A percentile compares a stretch with the other conserved stretches of the same genome.
These are phyloP conservation scores for Kwoniella newhampshirensis DNA, from an alignment of 768 basidiomycete species.

Conservation along the genomic window DNA sequence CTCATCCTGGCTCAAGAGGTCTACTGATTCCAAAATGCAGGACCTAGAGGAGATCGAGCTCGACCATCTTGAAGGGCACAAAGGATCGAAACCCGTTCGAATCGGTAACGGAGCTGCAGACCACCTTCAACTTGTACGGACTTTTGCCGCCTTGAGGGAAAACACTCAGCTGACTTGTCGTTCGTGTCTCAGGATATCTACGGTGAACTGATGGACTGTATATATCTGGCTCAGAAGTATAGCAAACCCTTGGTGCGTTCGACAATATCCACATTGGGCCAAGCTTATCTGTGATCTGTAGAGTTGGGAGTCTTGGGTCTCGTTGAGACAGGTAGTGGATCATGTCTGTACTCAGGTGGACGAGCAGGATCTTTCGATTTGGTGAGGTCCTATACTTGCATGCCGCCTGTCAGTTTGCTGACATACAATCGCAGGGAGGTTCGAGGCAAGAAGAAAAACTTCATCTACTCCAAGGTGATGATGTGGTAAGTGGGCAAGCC, in stretches of 20 bases:
- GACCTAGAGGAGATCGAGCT: constrained; percentile 83
- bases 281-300: constrained; percentile 6
- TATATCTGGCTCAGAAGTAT: constrained; percentile 89
- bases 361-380: constrained; percentile 72
- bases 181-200: constrained; percentile 75
- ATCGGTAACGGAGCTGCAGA: constrained; percentile 97
- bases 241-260: constrained; percentile 58
- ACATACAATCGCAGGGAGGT: constrained; percentile 62
- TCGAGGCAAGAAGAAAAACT: constrained; percentile 76
- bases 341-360: constrained; percentile 69
- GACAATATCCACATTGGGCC: neutral
- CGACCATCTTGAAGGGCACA: constrained; percentile 71
- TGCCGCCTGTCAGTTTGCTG: constrained; percentile 4
- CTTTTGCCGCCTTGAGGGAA: neutral
- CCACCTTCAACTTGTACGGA: constrained; percentile 76
- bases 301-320: constrained; percentile 54
- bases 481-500: constrained; percentile 66
- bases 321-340: constrained; percentile 54
- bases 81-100: constrained; percentile 53
- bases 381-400: constrained; percentile 26
- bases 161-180: too few relatives aligned
- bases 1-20: neutral
- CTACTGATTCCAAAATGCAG: constrained; percentile 18
- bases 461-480: constrained; percentile 94
- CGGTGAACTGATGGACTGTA: constrained; percentile 90